Conservation (phyloP, 176 grass and related monocot genomes). For the Oryza coarctata region DNA sequence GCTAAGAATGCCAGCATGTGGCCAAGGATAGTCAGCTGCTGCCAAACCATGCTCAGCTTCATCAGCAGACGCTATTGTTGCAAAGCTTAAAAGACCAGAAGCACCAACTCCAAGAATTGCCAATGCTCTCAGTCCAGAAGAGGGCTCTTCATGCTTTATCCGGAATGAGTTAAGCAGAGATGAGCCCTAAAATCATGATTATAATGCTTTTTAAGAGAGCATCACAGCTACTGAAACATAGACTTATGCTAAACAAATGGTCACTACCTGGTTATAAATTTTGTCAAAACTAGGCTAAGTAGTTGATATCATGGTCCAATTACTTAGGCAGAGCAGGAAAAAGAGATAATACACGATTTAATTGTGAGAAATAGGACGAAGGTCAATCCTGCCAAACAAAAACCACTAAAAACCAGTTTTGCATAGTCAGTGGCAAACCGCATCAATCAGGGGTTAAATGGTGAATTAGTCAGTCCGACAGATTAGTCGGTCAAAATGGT, state of each 20-base stretch:
- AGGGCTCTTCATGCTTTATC: slow-evolving; percentile 61
- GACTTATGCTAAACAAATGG: background rate
- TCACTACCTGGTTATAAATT: background rate
- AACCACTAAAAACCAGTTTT: background rate
- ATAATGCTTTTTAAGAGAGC: background rate
- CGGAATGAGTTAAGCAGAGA: slow-evolving; percentile 53
- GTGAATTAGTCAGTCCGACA: too few relatives aligned
- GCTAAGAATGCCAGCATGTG: slow-evolving; percentile 94
- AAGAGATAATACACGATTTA: background rate
- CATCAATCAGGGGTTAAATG: too few relatives aligned
- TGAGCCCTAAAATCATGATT: slow-evolving; percentile 49
- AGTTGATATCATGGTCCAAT: background rate
- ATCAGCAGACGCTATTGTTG: slow-evolving; percentile 81
- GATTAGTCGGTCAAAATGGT: too few relatives aligned
- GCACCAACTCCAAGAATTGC: slow-evolving; percentile 79
- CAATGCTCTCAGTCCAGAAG: slow-evolving; percentile 70
- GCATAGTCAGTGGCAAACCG: too few relatives aligned
- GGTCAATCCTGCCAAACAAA: background rate
- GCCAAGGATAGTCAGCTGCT: slow-evolving; percentile 85
- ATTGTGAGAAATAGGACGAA: background rate
- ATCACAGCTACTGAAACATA: background rate
- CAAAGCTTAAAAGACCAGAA: slow-evolving; percentile 73
- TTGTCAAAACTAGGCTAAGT: background rate
- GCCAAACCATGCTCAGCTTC: slow-evolving; percentile 91
- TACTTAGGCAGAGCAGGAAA: background rate